These are phyloP conservation scores for Chalara sp. DNA, from an alignment of 2,329 filamentous ascomycete genomes.

Conservation along the genomic window DNA sequence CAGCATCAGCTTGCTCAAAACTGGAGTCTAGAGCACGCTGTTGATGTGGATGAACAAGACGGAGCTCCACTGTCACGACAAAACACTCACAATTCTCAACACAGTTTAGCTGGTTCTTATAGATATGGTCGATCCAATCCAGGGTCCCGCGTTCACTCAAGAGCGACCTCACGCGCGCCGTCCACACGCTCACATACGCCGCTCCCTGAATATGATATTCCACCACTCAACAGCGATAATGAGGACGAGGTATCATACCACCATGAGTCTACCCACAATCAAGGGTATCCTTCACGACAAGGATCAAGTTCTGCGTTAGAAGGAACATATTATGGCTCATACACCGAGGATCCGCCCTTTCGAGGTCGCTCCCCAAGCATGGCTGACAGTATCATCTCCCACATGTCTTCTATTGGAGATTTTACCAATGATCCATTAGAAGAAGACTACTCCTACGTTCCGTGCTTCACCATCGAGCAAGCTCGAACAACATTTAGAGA, in stretches of 20 bases:
- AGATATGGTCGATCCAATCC: conserved; percentile 21
- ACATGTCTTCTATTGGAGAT: conserved; percentile 60
- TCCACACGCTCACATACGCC: conserved; percentile 28
- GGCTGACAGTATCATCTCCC: conserved; percentile 67
- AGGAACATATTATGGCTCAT: conserved; percentile 71
- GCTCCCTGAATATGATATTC: conserved; percentile 30
- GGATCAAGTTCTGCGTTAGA: conserved; percentile 52
- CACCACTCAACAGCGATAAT: conserved; percentile 36
- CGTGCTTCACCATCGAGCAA: conserved; percentile 80
- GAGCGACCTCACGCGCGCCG: conserved; percentile 20
- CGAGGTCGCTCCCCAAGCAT: conserved; percentile 72
- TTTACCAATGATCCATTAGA: conserved; percentile 62
- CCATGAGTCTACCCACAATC: neutral
- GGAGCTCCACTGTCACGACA: conserved; percentile 19
- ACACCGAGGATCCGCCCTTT: conserved; percentile 43
- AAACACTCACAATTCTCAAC: conserved; percentile 21
- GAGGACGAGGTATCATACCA: conserved; percentile 35
- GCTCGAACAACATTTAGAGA: conserved; percentile 84
- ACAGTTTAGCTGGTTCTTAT: conserved; percentile 13
- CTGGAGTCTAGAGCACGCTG: conserved; percentile 80
- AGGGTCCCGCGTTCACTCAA: conserved; percentile 21
- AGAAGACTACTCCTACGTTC: conserved; percentile 88
- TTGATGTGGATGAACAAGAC: conserved; percentile 36
- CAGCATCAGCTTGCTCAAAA: conserved; percentile 38
- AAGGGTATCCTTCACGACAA: conserved; percentile 43